Conservation (phyloP, 305 asterid genomes). For the Plantago lanceolata region DNA sequence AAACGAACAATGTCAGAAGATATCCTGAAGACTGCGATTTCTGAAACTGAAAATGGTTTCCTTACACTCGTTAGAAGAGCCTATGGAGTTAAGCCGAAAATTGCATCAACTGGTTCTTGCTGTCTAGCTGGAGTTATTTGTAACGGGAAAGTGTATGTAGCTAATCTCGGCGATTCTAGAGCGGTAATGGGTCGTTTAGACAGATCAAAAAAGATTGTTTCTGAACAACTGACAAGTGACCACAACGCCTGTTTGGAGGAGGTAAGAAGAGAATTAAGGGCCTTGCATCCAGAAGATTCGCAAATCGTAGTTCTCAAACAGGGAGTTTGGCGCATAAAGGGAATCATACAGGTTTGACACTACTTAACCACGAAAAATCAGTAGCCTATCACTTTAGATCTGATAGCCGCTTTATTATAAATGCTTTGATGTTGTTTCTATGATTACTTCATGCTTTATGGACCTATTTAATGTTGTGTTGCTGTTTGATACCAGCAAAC, state of each 20-base stretch:
- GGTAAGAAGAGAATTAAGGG: conserved; percentile 56
- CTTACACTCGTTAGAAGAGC: conserved; percentile 48
- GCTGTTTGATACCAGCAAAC: too few relatives aligned
- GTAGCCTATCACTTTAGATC: background rate
- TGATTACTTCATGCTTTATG: too few relatives aligned
- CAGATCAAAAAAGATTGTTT: conserved; percentile 40
- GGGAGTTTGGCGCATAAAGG: conserved; percentile 78
- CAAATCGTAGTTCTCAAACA: conserved; percentile 44
- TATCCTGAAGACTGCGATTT: conserved; percentile 39
- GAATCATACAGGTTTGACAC: conserved; percentile 62
- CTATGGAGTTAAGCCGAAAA: conserved; percentile 35
- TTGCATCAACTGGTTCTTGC: conserved; percentile 61
- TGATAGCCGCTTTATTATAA: background rate
- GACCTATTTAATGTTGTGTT: too few relatives aligned
- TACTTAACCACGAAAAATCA: background rate
- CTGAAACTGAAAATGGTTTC: conserved; percentile 60
- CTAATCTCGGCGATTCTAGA: conserved; percentile 72
- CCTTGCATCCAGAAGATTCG: conserved; percentile 59
- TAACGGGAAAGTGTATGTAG: conserved; percentile 49
- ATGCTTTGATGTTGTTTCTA: too few relatives aligned
- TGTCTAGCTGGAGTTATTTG: conserved; percentile 71
- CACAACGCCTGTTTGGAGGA: conserved; percentile 63
- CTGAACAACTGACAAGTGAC: conserved; percentile 69
- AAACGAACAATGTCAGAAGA: conserved; percentile 46
- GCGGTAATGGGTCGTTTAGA: conserved; percentile 51